A percentile compares a stretch with the other conserved stretches of the same genome.
Evolutionary conservation across 768 basidiomycete species (phyloP).

Genomic region (Lactifluus hygrophoroides): DNA sequence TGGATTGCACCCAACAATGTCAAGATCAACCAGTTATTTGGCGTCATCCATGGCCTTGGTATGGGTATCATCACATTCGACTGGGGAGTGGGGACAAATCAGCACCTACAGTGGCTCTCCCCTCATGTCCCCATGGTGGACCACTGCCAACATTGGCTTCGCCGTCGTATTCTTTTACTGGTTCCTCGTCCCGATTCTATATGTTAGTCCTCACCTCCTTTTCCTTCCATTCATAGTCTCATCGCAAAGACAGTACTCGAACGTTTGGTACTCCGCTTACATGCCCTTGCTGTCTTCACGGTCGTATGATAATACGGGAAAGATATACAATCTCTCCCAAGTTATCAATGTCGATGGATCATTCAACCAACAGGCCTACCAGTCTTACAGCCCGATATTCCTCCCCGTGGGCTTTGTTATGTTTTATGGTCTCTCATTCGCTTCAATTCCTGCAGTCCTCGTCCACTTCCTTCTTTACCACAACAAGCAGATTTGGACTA

Average conservation of each 20-base stretch:
- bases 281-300: neutral
- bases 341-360: constrained; percentile 48
- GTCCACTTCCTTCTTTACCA: constrained; percentile 66
- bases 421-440: constrained; percentile 74
- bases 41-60: constrained; percentile 21
- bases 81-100: constrained; percentile 77
- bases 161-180: constrained; percentile 67
- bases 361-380: constrained; percentile 48
- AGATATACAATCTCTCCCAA: constrained; percentile 44
- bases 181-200: constrained; percentile 27
- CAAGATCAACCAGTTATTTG: neutral
- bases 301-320: constrained; percentile 73
- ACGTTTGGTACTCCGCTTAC: constrained; percentile 36
- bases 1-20: neutral
- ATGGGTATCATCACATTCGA: constrained; percentile 87
- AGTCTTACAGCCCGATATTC: constrained; percentile 52
- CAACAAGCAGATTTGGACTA: constrained; percentile 70
- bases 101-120: constrained; percentile 54
- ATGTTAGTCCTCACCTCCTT: constrained; percentile 27
- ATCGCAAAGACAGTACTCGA: constrained; percentile 46
- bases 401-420: constrained; percentile 64
- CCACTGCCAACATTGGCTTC: constrained; percentile 80
- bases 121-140: constrained; percentile 56
- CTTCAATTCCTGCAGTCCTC: constrained; percentile 65
- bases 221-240: neutral